Percentiles rank a stretch among this genome's conserved stretches.
Conservation (phyloP, 371 early-diverging fungal genomes). For the Chytridium lagenaria region DNA sequence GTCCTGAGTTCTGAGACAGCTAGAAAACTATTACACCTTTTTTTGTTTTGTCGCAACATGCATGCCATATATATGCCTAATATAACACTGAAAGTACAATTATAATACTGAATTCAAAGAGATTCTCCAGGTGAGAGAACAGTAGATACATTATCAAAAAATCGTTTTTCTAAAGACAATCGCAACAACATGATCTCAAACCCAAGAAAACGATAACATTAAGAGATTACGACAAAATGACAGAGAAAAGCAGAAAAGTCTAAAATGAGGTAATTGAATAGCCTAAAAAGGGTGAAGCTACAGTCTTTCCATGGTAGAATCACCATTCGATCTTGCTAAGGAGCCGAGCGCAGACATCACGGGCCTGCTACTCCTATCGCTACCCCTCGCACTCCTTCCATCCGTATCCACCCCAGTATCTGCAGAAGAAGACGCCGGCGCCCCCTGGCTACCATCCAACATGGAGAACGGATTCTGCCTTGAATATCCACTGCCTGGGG, state of each 20-base stretch:
- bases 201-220: neutral
- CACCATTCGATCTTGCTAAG: slow-evolving; percentile 13
- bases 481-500: no score
- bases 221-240: neutral
- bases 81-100: no score
- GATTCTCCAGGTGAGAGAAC: no score
- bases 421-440: neutral
- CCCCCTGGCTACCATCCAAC: slow-evolving; percentile 3
- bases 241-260: neutral
- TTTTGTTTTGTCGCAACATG: neutral
- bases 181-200: neutral
- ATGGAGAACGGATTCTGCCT: neutral
- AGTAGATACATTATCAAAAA: no score
- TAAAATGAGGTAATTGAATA: neutral
- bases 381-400: neutral
- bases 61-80: neutral
- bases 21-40: no score
- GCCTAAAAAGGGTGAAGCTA: neutral
- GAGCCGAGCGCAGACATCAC: slow-evolving; percentile 15
- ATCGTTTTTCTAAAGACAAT: neutral
- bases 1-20: neutral
- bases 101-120: no score
- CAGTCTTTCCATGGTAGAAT: neutral
- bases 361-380: neutral
- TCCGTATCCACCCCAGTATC: neutral